Percentiles rank a stretch among this genome's conserved stretches.
phyloP scores from a whole-genome alignment of 75 land plant species.

The Pinus tabuliformis region DNA sequence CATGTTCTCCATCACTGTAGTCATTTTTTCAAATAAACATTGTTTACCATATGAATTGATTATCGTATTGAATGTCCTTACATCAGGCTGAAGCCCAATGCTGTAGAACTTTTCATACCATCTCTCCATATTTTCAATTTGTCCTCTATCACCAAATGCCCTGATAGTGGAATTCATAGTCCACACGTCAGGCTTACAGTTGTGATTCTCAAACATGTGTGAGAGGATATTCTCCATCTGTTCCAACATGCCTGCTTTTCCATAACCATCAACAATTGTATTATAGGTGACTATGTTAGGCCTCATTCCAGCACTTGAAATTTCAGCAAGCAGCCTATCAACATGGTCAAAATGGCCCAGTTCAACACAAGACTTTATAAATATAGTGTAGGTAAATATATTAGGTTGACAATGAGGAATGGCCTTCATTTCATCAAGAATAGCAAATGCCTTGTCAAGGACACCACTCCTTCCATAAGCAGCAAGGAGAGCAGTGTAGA shows the following conservation, averaged over 20 bases:
- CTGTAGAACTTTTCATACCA: conserved; percentile 74
- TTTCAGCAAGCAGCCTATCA: conserved; percentile 46
- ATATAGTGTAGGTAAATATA: conserved; percentile 65
- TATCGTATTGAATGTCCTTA: conserved; percentile 64
- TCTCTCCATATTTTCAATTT: conserved; percentile 71
- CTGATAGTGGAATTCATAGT: conserved; percentile 70
- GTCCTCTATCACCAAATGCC: conserved; percentile 64
- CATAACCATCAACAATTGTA: conserved; percentile 78
- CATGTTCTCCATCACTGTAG: conserved; percentile 64
- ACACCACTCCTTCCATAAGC: conserved; percentile 67
- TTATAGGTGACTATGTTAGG: conserved; percentile 79
- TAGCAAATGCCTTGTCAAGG: conserved; percentile 54
- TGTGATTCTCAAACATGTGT: conserved; percentile 48
- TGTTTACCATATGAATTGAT: conserved; percentile 73
- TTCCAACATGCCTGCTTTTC: conserved; percentile 68
- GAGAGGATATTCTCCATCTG: conserved; percentile 59
- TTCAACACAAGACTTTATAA: conserved; percentile 62
- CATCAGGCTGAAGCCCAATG: conserved; percentile 62
- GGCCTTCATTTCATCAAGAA: conserved; percentile 70
- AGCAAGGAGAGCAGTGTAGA: conserved; percentile 76
- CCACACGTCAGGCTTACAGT: conserved; percentile 57
- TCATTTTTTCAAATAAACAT: conserved; percentile 67
- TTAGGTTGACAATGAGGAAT: conserved; percentile 73
- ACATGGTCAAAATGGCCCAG: conserved; percentile 50
- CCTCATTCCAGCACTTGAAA: conserved; percentile 58